Conservation (phyloP, 1,139 yeast genomes). For the Citeromyces siamensis region DNA sequence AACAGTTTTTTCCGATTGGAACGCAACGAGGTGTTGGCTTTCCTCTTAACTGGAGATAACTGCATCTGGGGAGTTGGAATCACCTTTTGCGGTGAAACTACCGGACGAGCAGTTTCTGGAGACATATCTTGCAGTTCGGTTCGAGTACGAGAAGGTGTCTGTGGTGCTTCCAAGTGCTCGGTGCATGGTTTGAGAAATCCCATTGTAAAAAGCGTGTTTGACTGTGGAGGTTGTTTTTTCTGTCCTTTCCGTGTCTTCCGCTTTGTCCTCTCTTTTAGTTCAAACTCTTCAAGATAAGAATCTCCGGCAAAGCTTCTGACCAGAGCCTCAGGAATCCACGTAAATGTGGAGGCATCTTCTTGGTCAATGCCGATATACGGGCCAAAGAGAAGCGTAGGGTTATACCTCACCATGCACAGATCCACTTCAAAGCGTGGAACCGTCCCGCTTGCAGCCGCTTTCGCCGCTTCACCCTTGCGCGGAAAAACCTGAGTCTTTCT, state of each 20-base stretch:
- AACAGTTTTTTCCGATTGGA: neutral
- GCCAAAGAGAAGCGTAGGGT: neutral
- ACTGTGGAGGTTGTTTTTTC: neutral
- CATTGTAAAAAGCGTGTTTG: neutral
- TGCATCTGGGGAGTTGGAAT: neutral
- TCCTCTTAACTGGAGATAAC: slow-evolving; percentile 1
- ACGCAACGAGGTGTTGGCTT: neutral
- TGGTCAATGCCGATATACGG: neutral
- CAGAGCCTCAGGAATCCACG: neutral
- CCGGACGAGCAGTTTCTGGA: neutral
- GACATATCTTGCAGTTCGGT: neutral
- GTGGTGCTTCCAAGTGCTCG: neutral
- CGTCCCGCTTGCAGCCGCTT: neutral
- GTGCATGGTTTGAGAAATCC: neutral
- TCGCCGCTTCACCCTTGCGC: neutral
- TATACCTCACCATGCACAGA: neutral
- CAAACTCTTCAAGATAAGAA: neutral
- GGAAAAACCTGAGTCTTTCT: neutral
- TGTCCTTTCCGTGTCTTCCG: too few relatives aligned
- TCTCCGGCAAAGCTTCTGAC: neutral
- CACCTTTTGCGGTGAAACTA: neutral
- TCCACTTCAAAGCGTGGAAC: neutral
- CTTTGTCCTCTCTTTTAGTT: neutral
- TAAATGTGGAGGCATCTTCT: neutral
- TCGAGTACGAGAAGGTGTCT: neutral